Evolutionary conservation across 352 stramenopile species (phyloP).

Genomic region (Phytophthora foliorum): DNA sequence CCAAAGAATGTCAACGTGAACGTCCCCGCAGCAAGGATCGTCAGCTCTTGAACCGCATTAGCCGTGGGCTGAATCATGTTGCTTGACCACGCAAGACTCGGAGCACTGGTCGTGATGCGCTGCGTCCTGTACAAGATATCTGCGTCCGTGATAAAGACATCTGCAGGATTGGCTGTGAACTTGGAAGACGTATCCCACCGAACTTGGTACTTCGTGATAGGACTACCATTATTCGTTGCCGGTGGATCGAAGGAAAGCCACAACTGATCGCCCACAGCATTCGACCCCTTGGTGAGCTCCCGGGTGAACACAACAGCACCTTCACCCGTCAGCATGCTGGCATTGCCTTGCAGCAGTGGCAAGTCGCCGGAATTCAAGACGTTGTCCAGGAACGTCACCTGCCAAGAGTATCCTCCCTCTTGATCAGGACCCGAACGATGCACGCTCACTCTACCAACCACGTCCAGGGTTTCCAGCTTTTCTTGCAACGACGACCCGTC

Average conservation of each 20-base stretch:
- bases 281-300: slow-evolving; percentile 75
- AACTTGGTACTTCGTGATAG: slow-evolving; percentile 73
- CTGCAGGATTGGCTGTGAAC: slow-evolving; percentile 59
- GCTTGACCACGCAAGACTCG: slow-evolving; percentile 68
- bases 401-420: slow-evolving; percentile 72
- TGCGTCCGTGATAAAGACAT: slow-evolving; percentile 62
- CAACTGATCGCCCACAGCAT: slow-evolving; percentile 74
- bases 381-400: slow-evolving; percentile 84
- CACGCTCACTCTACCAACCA: slow-evolving; percentile 58
- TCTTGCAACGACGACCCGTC: slow-evolving; percentile 81
- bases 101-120: slow-evolving; percentile 56
- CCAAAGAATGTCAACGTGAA: slow-evolving; percentile 75
- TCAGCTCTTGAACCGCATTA: slow-evolving; percentile 59
- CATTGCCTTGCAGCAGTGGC: slow-evolving; percentile 52
- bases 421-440: slow-evolving; percentile 60
- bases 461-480: slow-evolving; percentile 69
- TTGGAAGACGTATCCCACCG: slow-evolving; percentile 69
- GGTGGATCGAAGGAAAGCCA: slow-evolving; percentile 84
- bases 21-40: slow-evolving; percentile 34
- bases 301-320: slow-evolving; percentile 53
- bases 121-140: slow-evolving; percentile 65
- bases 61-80: slow-evolving; percentile 34
- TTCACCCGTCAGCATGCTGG: slow-evolving; percentile 44
- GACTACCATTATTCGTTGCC: slow-evolving; percentile 66
- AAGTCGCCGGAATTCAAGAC: slow-evolving; percentile 72